Base-by-base conservation (phyloP, 163 green algal species). In the Volvox carteri region DNA sequence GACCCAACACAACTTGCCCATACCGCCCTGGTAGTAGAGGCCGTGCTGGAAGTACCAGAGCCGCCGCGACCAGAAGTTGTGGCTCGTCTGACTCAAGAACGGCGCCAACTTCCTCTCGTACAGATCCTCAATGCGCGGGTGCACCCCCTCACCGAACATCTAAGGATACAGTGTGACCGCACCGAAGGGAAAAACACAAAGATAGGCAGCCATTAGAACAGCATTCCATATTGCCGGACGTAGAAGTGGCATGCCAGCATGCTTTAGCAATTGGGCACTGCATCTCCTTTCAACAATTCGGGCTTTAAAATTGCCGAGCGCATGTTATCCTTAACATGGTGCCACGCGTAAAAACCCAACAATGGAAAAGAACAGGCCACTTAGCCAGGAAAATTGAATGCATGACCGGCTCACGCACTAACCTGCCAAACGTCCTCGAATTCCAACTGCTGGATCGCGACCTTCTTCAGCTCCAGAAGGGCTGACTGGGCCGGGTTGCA, bases 21-120 rank as follows among this genome's bases (percentile, higher is more conserved):
- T 99, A 88, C 97, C 97, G 52, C 97, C 97, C 92, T 99, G 96
- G 91, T 98, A 99, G 94, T 99, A 99, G 25, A 99, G 95, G 5
- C 98, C 98, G 37, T 96, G 87, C 78, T 95, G 93, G 94, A 99
- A 99, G 95, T 99, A 99, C 90, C 96, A 97, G 62, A 98, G 86
- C 11, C 96, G 93, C 41, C 90, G 92, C 33, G 91, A 92, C 98
- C 98, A 99, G 94, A 99, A 99, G 50, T 95, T 94, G 86, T 94
- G 88, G n/a, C 93, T 93, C 12, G 93, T 95, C 93, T 99, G 96
- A 68, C 84, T 97, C 35, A 99, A 93, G 91, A 98, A 99, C 48
- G 98, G 98, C 28, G 95, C 96, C 79, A 99, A 94, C 44, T 97
- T 90, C 12, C 86, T 92, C 92, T 99, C 95, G 86, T 97, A 99